These are phyloP conservation scores for Ustilago loliicola DNA, from an alignment of 1,284 basidiomycete genomes.

Conservation along the genomic window DNA sequence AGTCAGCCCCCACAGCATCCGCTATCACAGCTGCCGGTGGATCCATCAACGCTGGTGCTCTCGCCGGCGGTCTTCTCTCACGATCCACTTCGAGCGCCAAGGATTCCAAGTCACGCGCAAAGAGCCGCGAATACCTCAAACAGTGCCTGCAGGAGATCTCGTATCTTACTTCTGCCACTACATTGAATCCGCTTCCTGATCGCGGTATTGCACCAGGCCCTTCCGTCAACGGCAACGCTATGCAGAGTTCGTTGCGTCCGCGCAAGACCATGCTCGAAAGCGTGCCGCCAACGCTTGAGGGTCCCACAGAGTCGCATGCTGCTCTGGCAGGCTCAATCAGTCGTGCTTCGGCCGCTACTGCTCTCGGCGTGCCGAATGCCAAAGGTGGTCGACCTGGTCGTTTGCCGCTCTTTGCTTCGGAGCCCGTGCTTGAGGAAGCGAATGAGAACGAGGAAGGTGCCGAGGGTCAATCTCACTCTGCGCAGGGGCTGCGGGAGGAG, in stretches of 20 bases:
- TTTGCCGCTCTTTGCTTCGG: slow-evolving; percentile 50
- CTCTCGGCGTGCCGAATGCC: slow-evolving; percentile 33
- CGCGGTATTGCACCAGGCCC: slow-evolving; percentile 47
- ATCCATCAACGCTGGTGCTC: slow-evolving; percentile 28
- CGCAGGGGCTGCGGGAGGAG: slow-evolving; percentile 16
- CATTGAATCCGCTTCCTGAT: slow-evolving; percentile 86
- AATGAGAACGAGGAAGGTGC: slow-evolving; percentile 31
- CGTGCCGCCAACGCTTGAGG: slow-evolving; percentile 42
- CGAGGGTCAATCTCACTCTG: slow-evolving; percentile 2
- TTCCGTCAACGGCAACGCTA: slow-evolving; percentile 23
- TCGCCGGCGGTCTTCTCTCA: slow-evolving; percentile 34
- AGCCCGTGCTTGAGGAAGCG: slow-evolving; percentile 40
- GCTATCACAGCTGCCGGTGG: slow-evolving; percentile 26
- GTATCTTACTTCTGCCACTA: slow-evolving; percentile 94
- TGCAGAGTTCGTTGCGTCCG: slow-evolving; percentile 43
- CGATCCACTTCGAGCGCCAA: slow-evolving; percentile 73
- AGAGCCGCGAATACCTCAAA: slow-evolving; percentile 96
- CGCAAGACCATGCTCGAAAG: slow-evolving; percentile 57
- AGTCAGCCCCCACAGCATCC: slow-evolving; percentile 25
- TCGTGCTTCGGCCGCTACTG: slow-evolving; percentile 31
- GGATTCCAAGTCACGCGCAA: slow-evolving; percentile 92
- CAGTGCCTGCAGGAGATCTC: slow-evolving; percentile 98
- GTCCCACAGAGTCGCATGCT: slow-evolving; percentile 32
- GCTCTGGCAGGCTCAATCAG: slow-evolving; percentile 38
- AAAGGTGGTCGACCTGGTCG: slow-evolving; percentile 44